These are phyloP conservation scores for Yamadazyma oceani DNA, from an alignment of 1,139 yeast species.

Conservation along the genomic window DNA sequence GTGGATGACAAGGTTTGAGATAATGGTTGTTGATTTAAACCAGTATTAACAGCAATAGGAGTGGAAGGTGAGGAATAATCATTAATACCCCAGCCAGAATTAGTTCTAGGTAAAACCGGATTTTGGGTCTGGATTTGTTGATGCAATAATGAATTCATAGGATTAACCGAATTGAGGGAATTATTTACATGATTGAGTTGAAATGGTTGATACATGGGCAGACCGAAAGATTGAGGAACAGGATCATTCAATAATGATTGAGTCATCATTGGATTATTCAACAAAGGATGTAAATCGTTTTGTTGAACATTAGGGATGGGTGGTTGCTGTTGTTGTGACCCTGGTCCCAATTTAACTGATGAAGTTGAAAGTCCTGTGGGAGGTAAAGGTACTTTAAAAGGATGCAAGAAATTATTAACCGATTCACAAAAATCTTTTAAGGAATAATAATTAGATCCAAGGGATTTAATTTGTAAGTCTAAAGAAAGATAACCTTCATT, in stretches of 20 bases:
- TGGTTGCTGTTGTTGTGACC: too few relatives aligned
- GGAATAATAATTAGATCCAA: conserved; percentile 42
- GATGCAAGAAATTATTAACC: conserved; percentile 53
- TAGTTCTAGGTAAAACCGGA: conserved; percentile 36
- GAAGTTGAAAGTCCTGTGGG: conserved; percentile 23
- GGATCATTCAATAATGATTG: conserved; percentile 14
- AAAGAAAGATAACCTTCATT: conserved; percentile 58
- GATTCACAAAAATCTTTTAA: conserved; percentile 46
- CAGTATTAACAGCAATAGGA: conserved; percentile 26
- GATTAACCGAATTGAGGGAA: conserved; percentile 7
- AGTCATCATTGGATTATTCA: conserved; percentile 9
- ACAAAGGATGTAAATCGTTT: conserved; percentile 4
- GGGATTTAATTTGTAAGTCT: conserved; percentile 58
- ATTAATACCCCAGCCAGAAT: conserved; percentile 45
- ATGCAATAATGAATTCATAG: conserved; percentile 34
- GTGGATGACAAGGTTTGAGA: conserved; percentile 7
- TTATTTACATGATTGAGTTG: conserved; percentile 6
- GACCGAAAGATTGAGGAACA: conserved; percentile 5
- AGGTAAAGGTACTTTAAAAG: conserved; percentile 59
- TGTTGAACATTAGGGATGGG: neutral
- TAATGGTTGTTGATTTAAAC: conserved; percentile 3
- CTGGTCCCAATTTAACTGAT: too few relatives aligned
- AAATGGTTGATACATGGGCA: conserved; percentile 10
- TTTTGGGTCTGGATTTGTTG: conserved; percentile 34
- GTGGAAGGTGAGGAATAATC: conserved; percentile 28